Base-by-base conservation (phyloP, 441 rosid species). In the Populus hybrid region DNA sequence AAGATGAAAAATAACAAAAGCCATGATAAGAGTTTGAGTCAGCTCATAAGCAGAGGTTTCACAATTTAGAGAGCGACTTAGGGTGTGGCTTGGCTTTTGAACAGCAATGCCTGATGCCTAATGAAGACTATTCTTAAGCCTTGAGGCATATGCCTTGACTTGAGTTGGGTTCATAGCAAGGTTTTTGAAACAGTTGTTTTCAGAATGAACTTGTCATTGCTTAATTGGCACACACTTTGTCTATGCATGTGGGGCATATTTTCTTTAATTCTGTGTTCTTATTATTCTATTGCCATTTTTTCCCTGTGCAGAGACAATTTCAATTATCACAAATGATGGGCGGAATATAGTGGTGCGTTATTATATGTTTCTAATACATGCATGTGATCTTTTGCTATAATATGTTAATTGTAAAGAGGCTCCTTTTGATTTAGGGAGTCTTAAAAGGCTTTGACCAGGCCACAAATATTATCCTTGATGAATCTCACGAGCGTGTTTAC, bases 361-460 rank as follows among this genome's bases (percentile, higher is more conserved):
- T 53, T 69, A 21, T 23, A 40, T 78, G 1, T 46, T 2, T 40
- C 10, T 10, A 28, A 4, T 30, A n/a, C 2, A n/a, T n/a, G 8
- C 61, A 1, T 10, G 3, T 40, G 20, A 69, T 78, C 61, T 40
- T 38, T 35, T 67, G 32, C 16, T 26, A 8, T 63, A 61, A 35
- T 21, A 50, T 34, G 14, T 38, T 61, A n/a, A 57, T 24, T 36
- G 35, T 77, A 23, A n/a, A 28, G 20, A 50, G 32, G 10, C 5
- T 73, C 10, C 11, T 72, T 67, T 46, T 66, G 20, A 77, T 72
- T 69, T 81, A 94, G 99, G 98, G 99, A 75, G 77, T 90, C 72
- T 83, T 96, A 78, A 94, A 91, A 84, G 99, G 98, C 67, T 96
- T 91, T 81, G 99, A 96, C 83, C 99, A 94, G 82, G 98, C 99